Percentiles rank a stretch among this genome's conserved stretches.
Evolutionary conservation across 176 grass and related monocot genomes (phyloP).

Genomic region (Bonia amplexicaulis): DNA sequence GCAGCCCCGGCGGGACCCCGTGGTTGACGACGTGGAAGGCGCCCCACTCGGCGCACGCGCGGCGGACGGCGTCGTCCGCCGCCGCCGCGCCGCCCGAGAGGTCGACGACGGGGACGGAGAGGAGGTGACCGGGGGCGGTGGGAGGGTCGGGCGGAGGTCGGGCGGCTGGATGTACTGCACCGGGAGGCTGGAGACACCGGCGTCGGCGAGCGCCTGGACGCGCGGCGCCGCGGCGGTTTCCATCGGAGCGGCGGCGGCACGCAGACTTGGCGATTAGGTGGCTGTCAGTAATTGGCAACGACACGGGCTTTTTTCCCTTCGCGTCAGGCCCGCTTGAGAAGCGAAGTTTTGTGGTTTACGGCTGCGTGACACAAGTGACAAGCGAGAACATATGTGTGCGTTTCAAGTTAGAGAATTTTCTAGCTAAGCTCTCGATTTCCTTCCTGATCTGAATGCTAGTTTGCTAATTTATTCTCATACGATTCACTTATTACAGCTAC

Average conservation of each 20-base stretch:
- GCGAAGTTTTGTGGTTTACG: too few species aligned
- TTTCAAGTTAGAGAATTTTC: too few species aligned
- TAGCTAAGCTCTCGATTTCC: too few species aligned
- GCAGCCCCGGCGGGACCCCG: slow-evolving; percentile 32
- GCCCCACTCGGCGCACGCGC: slow-evolving; percentile 63
- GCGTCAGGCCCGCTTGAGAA: too few species aligned
- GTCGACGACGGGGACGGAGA: slow-evolving; percentile 54
- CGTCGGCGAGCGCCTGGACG: slow-evolving; percentile 66
- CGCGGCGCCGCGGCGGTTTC: slow-evolving; percentile 37
- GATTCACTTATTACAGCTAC: too few species aligned
- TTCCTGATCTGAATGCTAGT: too few species aligned
- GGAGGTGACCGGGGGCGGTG: background rate
- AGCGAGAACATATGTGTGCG: too few species aligned
- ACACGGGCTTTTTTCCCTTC: too few species aligned
- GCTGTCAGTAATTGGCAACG: too few species aligned
- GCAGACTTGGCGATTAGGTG: too few species aligned
- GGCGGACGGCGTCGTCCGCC: slow-evolving; percentile 19
- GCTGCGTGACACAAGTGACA: too few species aligned
- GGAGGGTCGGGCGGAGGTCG: slow-evolving; percentile 29
- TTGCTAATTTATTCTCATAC: too few species aligned
- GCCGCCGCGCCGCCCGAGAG: slow-evolving; percentile 25
- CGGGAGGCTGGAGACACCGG: slow-evolving; percentile 49
- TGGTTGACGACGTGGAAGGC: slow-evolving; percentile 78
- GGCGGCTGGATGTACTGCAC: slow-evolving; percentile 60
- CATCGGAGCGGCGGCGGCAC: slow-evolving; percentile 33